phyloP scores from a whole-genome alignment of 2,329 filamentous ascomycete genomes.

The Raffaelea deltoideospora region DNA sequence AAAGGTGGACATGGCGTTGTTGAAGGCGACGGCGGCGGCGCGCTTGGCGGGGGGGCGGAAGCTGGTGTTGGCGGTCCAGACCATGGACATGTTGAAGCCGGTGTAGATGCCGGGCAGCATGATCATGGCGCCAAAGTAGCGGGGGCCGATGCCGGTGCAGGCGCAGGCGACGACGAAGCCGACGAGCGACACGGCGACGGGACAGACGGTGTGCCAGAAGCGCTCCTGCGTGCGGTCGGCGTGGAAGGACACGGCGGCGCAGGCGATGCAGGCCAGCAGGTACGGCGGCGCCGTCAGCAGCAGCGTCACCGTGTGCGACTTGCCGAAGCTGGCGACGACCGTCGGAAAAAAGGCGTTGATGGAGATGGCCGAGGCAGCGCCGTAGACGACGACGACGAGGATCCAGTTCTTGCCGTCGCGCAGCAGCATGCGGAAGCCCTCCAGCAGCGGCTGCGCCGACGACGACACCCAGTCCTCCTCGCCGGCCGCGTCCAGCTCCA shows the following conservation, averaged over 20 bases:
- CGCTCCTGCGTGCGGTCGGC: slow-evolving; percentile 58
- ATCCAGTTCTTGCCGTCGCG: slow-evolving; percentile 45
- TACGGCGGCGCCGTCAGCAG: slow-evolving; percentile 53
- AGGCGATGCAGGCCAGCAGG: slow-evolving; percentile 44
- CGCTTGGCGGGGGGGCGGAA: slow-evolving; percentile 63
- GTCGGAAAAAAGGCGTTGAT: slow-evolving; percentile 58
- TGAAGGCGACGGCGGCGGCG: slow-evolving; percentile 52
- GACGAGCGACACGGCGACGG: slow-evolving; percentile 43
- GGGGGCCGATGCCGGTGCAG: slow-evolving; percentile 41
- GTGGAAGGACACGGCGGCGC: slow-evolving; percentile 52
- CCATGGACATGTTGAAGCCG: slow-evolving; percentile 50
- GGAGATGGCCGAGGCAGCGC: slow-evolving; percentile 36
- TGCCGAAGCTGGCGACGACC: slow-evolving; percentile 50
- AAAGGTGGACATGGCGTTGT: slow-evolving; percentile 58
- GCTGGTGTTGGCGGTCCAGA: slow-evolving; percentile 65
- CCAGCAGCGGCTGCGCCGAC: slow-evolving; percentile 37
- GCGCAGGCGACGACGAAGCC: slow-evolving; percentile 55
- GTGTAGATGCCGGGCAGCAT: slow-evolving; percentile 41
- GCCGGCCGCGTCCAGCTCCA: slow-evolving; percentile 36
- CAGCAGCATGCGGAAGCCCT: slow-evolving; percentile 39
- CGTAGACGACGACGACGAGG: slow-evolving; percentile 40
- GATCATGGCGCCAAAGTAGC: slow-evolving; percentile 59
- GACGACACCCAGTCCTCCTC: slow-evolving; percentile 46
- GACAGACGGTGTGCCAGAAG: slow-evolving; percentile 50
- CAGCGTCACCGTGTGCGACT: slow-evolving; percentile 42